Conservation (phyloP, 2,329 filamentous ascomycete genomes). For the Shiraia bambusicola region DNA sequence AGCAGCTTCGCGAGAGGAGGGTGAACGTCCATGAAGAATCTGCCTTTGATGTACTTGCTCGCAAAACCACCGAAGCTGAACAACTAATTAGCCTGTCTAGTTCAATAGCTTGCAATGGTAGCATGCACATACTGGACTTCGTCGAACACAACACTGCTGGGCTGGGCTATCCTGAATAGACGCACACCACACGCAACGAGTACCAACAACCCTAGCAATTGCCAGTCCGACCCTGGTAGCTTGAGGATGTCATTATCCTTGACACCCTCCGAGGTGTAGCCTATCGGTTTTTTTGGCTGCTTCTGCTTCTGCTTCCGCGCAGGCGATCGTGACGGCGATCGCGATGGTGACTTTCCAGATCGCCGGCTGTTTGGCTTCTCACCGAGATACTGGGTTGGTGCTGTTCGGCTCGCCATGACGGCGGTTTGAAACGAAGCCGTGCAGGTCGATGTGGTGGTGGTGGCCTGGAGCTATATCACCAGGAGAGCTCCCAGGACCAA, state of each 20-base stretch:
- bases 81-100: too few relatives aligned
- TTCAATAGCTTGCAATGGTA: slow-evolving; percentile 15
- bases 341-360: slow-evolving; percentile 39
- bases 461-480: slow-evolving; percentile 15
- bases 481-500: slow-evolving; percentile 11
- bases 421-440: slow-evolving; percentile 25
- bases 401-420: slow-evolving; percentile 40
- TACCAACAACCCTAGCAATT: slow-evolving; percentile 71
- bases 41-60: slow-evolving; percentile 98
- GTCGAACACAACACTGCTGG: slow-evolving; percentile 95
- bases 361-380: slow-evolving; percentile 36
- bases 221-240: slow-evolving; percentile 80
- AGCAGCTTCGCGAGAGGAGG: slow-evolving; percentile 95
- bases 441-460: slow-evolving; percentile 23
- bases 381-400: slow-evolving; percentile 32
- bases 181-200: slow-evolving; percentile 76
- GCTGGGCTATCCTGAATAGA: slow-evolving; percentile 94
- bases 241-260: slow-evolving; percentile 89
- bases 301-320: slow-evolving; percentile 37
- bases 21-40: slow-evolving; percentile 99
- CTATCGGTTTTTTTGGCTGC: slow-evolving; percentile 40
- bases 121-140: slow-evolving; percentile 84
- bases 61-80: slow-evolving; percentile 93
- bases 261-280: slow-evolving; percentile 77
- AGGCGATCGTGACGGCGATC: slow-evolving; percentile 32